Base-by-base conservation (phyloP, 345 rosid genomes). In the Citrus sp. region DNA sequence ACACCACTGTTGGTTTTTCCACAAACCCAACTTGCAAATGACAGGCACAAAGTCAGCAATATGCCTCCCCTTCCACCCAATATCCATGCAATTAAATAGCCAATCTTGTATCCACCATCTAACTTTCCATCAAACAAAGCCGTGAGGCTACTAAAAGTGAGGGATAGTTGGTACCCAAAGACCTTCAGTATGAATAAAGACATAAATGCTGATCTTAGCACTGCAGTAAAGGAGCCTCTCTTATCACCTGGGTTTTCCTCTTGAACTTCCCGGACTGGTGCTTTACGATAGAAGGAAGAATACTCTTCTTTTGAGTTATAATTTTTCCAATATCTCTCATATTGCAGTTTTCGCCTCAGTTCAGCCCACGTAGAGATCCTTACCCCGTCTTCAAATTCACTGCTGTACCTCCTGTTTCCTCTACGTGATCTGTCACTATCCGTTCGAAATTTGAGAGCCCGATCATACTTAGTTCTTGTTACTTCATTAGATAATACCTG, bases 1-100 rank as follows among this genome's bases (percentile, higher is more conserved):
- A 88, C n/a, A 46, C 92, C 86, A 86, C 98, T 93, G 86, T 96
- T 95, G 78, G 87, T 88, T 90, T 95, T 95, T 6, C 97, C 99
- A 13, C 92, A 92, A 18, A 85, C 89, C 98, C 99, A 93, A 72
- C 97, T 93, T 28, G 97, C 92, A 56, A 93, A 88, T 9, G 86
- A 86, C 62, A 95, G 86, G 85, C 94, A 93, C 59, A 95, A 61
- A 24, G 92, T 85, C 40, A 91, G 92, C 77, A 92, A 73, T 75
- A 92, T 80, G 19, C 97, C 97, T 0, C 92, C 89, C 78, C 90
- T 90, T 24, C 99, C 78, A 30, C 96, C 98, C 67, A 93, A 79
- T 70, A 92, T 60, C 94, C 91, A 92, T 10, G 97, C 97, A 35
- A 93, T 85, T 74, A 86, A 51, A 72, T 92, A 91, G n/a, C 97